Conservation (phyloP, 805 yeast genomes). For the Wickerhamomyces xylosicus region DNA sequence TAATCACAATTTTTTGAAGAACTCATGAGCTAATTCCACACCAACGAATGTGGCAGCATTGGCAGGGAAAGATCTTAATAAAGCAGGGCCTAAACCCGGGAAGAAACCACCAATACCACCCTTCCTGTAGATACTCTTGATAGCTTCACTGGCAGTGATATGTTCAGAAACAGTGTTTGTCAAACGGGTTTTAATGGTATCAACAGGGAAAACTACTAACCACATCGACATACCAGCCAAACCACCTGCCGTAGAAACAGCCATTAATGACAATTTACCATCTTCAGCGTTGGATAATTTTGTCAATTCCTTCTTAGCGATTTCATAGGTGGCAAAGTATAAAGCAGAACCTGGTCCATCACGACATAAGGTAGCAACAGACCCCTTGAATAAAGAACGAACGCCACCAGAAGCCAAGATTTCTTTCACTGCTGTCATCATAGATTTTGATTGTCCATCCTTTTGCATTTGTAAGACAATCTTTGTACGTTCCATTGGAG, state of each 20-base stretch:
- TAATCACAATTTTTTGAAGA: conserved; percentile 21
- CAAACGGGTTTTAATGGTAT: conserved; percentile 64
- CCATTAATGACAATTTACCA: conserved; percentile 53
- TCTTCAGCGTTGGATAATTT: conserved; percentile 27
- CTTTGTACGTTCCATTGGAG: conserved; percentile 93
- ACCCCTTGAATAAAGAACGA: conserved; percentile 80
- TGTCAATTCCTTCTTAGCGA: conserved; percentile 54
- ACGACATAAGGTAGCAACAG: conserved; percentile 84
- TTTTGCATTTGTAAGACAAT: conserved; percentile 80
- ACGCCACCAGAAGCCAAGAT: conserved; percentile 77
- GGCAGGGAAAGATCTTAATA: conserved; percentile 92
- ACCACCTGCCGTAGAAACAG: conserved; percentile 88
- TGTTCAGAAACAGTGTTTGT: conserved; percentile 27
- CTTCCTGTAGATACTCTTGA: conserved; percentile 55
- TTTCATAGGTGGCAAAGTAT: conserved; percentile 91
- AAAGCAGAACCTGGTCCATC: conserved; percentile 97
- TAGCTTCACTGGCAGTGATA: conserved; percentile 51
- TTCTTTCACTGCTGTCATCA: conserved; percentile 47
- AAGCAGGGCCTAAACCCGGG: conserved; percentile 97
- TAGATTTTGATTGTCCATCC: conserved; percentile 27
- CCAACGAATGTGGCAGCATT: conserved; percentile 98
- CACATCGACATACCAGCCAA: conserved; percentile 96
- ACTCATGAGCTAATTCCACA: conserved; percentile 64
- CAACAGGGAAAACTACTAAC: conserved; percentile 92
- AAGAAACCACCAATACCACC: conserved; percentile 88